Conservation (phyloP, 495 filamentous ascomycete species). For the Penicillium bialowiezense region DNA sequence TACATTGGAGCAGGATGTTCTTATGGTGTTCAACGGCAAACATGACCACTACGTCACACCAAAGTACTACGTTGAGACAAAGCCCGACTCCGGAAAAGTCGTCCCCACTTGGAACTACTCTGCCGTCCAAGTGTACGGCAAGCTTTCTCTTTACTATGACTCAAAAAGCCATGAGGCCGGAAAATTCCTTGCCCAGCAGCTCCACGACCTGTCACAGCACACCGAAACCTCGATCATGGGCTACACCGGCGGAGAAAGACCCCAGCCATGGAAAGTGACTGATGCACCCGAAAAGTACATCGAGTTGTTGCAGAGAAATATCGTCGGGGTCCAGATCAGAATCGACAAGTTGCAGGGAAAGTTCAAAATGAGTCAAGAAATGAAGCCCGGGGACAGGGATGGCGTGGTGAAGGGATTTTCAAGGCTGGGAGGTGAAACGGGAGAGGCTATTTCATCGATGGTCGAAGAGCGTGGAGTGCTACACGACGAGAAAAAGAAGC, state of each 20-base stretch:
- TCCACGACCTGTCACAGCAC: constrained; percentile 37
- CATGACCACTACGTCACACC: constrained; percentile 52
- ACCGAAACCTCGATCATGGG: constrained; percentile 42
- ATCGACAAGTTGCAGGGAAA: constrained; percentile 52
- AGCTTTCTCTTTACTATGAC: constrained; percentile 38
- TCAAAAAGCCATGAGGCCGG: constrained; percentile 26
- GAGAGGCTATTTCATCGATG: constrained; percentile 34
- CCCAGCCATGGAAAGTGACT: constrained; percentile 41
- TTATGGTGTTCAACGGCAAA: constrained; percentile 46
- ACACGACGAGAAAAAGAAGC: not conserved
- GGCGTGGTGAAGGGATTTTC: constrained; percentile 52
- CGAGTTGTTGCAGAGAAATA: constrained; percentile 48
- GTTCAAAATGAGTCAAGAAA: constrained; percentile 58
- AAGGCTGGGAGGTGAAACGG: constrained; percentile 38
- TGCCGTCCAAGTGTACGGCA: constrained; percentile 48
- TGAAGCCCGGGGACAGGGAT: constrained; percentile 41
- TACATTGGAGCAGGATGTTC: constrained; percentile 38
- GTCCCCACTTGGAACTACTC: constrained; percentile 56
- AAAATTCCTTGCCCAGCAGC: constrained; percentile 35
- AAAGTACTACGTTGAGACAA: constrained; percentile 52
- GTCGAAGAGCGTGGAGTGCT: constrained; percentile 40
- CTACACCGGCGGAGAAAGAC: constrained; percentile 26
- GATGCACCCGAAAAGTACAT: constrained; percentile 50
- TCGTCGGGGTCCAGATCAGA: constrained; percentile 53
- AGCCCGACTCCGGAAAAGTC: constrained; percentile 50